A percentile compares a stretch with the other conserved stretches of the same genome.
These are phyloP conservation scores for Trametes hirsuta DNA, from an alignment of 1,284 basidiomycete genomes.

Conservation along the genomic window DNA sequence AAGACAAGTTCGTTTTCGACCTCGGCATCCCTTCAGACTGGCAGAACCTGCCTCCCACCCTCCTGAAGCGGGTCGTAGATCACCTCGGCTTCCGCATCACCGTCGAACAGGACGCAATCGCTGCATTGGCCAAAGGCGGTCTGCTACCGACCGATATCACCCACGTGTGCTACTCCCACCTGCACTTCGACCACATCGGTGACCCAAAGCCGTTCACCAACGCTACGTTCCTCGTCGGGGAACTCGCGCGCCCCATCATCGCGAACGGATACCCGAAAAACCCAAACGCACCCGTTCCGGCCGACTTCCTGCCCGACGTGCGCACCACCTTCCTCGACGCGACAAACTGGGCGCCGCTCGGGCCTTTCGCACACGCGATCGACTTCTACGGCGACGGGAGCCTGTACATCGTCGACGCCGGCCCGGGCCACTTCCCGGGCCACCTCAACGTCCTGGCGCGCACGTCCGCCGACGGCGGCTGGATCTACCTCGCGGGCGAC, in stretches of 20 bases:
- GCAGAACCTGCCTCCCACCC: conserved; percentile 19
- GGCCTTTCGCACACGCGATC: conserved; percentile 33
- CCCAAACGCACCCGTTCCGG: conserved; percentile 10
- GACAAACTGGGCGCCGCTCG: conserved; percentile 27
- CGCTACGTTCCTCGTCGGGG: conserved; percentile 34
- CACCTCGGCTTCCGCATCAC: conserved; percentile 24
- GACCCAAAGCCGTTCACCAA: conserved; percentile 32
- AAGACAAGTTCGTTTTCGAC: conserved; percentile 48
- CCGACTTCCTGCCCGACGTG: conserved; percentile 15
- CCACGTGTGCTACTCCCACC: conserved; percentile 28
- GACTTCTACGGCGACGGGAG: conserved; percentile 39
- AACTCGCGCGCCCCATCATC: conserved; percentile 29
- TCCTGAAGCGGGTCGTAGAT: neutral
- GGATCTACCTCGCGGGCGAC: conserved; percentile 60
- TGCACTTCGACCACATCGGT: conserved; percentile 41
- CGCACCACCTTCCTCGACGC: conserved; percentile 15
- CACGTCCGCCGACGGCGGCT: conserved; percentile 54
- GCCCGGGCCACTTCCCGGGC: conserved; percentile 36
- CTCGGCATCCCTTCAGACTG: conserved; percentile 51
- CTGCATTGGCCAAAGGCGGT: conserved; percentile 47
- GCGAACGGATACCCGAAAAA: conserved; percentile 33
- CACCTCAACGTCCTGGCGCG: conserved; percentile 37
- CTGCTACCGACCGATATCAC: conserved; percentile 32
- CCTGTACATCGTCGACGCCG: conserved; percentile 34
- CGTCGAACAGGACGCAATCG: conserved; percentile 46